These are phyloP conservation scores for Tolypocladium ovalisporum DNA, from an alignment of 2,329 filamentous ascomycete genomes.

Conservation along the genomic window DNA sequence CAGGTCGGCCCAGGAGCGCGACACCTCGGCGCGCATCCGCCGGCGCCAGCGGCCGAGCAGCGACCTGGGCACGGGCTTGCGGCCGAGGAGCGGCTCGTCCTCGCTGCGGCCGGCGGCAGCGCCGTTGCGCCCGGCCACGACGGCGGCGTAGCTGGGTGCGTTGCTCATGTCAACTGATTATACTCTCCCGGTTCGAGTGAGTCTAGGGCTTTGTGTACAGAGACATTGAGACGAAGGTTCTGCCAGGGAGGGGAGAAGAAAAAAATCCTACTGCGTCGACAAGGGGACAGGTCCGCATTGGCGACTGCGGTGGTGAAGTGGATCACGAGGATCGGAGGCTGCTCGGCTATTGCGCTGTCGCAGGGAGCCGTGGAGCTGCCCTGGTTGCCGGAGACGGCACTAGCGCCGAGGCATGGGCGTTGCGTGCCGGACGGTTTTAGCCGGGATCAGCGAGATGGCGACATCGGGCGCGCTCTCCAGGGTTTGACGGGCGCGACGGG, in stretches of 20 bases:
- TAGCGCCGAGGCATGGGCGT: neutral
- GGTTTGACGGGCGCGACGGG: neutral
- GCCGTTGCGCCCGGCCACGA: neutral
- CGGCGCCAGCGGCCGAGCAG: slow-evolving; percentile 16
- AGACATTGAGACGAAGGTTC: neutral
- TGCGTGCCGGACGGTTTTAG: neutral
- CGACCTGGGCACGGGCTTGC: slow-evolving; percentile 9
- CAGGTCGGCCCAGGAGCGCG: slow-evolving; percentile 53
- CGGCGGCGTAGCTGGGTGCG: neutral
- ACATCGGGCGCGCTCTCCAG: neutral
- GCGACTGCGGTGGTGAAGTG: neutral
- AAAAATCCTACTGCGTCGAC: no score
- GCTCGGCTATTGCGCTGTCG: neutral
- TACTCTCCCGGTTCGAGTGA: neutral
- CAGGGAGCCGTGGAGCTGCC: no score
- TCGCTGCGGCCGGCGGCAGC: slow-evolving; percentile 8
- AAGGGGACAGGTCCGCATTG: neutral
- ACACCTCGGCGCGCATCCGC: slow-evolving; percentile 35
- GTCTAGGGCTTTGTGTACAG: neutral
- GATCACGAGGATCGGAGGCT: neutral
- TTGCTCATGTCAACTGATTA: neutral
- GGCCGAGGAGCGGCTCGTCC: slow-evolving; percentile 19
- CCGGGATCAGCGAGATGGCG: neutral
- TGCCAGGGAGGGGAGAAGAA: neutral
- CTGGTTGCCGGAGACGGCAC: neutral